phyloP scores from a whole-genome alignment of 164 flowering plant species.

The Umbellularia californica region DNA sequence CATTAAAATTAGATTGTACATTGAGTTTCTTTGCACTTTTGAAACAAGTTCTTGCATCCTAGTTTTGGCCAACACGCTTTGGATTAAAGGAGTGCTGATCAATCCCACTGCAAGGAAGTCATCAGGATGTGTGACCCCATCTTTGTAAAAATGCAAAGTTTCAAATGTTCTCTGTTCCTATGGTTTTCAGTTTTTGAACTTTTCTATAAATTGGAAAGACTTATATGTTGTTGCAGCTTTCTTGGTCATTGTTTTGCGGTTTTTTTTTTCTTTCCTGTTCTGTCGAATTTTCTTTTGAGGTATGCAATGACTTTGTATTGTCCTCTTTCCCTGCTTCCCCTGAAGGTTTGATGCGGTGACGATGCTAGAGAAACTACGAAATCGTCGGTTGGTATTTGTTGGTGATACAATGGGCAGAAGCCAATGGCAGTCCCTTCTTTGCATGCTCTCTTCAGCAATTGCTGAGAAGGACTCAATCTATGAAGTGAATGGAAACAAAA shows the following conservation, averaged over 20 bases:
- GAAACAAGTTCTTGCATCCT: not conserved
- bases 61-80: not conserved
- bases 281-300: not conserved
- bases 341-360: slow-evolving; percentile 62
- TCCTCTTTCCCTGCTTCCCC: not conserved
- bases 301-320: not conserved
- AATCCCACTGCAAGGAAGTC: not conserved
- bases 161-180: not conserved
- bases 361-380: slow-evolving; percentile 76
- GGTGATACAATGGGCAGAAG: slow-evolving; percentile 99
- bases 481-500: slow-evolving; percentile 90
- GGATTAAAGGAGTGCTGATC: not conserved
- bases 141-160: not conserved
- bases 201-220: not conserved
- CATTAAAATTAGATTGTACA: no score
- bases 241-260: not conserved
- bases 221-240: not conserved
- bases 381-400: slow-evolving; percentile 70
- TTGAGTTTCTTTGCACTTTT: not conserved
- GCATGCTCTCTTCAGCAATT: slow-evolving; percentile 84
- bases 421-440: slow-evolving; percentile 97
- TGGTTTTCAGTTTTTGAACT: no score
- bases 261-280: no score
- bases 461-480: slow-evolving; percentile 58
- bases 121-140: not conserved